Percentiles rank a stretch among this genome's conserved stretches.
Conservation (phyloP, 1,139 yeast species). For the Debaryomycetaceae sp. region DNA sequence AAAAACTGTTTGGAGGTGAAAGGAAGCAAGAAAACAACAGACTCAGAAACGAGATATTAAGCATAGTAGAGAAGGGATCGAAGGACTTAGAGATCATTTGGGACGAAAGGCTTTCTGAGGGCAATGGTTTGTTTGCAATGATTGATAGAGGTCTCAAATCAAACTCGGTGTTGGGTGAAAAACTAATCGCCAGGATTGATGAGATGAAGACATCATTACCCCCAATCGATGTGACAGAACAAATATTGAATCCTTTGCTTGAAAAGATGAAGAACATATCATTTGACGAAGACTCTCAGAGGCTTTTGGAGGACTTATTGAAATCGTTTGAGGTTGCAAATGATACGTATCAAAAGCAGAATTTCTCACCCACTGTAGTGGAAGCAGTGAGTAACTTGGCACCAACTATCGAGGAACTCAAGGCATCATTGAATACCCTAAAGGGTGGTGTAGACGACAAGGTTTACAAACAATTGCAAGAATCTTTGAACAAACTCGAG, state of each 20-base stretch:
- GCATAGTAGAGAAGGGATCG: background rate
- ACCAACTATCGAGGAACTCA: background rate
- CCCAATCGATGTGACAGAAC: background rate
- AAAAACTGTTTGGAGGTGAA: background rate
- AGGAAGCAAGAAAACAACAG: background rate
- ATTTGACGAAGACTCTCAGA: conserved; percentile 17
- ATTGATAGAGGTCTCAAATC: background rate
- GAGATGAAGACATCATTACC: background rate
- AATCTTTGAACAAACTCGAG: conserved; percentile 1
- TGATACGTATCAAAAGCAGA: conserved; percentile 3
- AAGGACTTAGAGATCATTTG: background rate
- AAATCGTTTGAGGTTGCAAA: conserved; percentile 5
- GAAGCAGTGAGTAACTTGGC: background rate
- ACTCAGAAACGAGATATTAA: background rate
- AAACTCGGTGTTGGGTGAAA: background rate
- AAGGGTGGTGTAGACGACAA: background rate
- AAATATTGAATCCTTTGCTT: background rate
- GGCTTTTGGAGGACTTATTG: conserved; percentile 18
- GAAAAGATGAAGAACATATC: conserved; percentile 9
- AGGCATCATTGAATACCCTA: background rate
- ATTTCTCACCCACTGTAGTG: background rate
- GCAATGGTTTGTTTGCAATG: background rate
- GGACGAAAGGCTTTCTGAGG: background rate
- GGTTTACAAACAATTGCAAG: background rate
- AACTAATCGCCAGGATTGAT: background rate